These are phyloP conservation scores for Fusarium lateritium DNA, from an alignment of 2,329 filamentous ascomycete species.

Conservation along the genomic window DNA sequence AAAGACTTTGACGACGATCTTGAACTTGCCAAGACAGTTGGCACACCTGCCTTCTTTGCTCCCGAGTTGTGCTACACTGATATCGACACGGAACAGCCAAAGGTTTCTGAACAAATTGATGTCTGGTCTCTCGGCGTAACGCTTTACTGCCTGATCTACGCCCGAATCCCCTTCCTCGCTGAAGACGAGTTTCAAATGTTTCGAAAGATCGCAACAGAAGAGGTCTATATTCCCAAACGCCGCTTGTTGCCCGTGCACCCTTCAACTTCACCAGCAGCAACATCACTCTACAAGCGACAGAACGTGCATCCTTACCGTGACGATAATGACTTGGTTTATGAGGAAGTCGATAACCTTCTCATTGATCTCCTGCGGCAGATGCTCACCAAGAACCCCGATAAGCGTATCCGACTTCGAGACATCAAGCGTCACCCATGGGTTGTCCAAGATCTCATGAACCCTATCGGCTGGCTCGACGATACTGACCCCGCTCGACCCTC, in stretches of 20 bases:
- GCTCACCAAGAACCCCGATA: constrained; percentile 88
- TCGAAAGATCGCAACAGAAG: constrained; percentile 89
- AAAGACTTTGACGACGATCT: constrained; percentile 92
- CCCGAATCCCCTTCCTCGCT: constrained; percentile 92
- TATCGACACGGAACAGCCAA: constrained; percentile 76
- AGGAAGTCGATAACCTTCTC: constrained; percentile 85
- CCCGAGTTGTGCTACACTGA: constrained; percentile 96
- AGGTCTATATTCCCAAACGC: constrained; percentile 88
- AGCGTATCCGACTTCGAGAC: constrained; percentile 89
- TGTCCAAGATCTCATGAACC: constrained; percentile 80
- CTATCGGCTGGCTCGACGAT: constrained; percentile 89
- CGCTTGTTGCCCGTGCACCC: constrained; percentile 84
- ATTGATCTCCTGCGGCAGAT: constrained; percentile 84
- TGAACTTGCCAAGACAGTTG: constrained; percentile 97
- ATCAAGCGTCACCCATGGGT: constrained; percentile 98
- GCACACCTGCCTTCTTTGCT: constrained; percentile 97
- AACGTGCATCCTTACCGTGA: constrained; percentile 79
- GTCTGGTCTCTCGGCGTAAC: constrained; percentile 98
- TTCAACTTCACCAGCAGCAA: constrained; percentile 68
- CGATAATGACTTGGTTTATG: constrained; percentile 85
- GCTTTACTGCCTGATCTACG: constrained; percentile 94
- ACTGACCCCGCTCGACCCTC: constrained; percentile 87
- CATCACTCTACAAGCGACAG: constrained; percentile 69
- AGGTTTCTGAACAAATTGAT: constrained; percentile 93
- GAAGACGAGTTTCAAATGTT: constrained; percentile 95